phyloP scores from a whole-genome alignment of 257 asterid genomes.

The Solanum sparsipilum region DNA sequence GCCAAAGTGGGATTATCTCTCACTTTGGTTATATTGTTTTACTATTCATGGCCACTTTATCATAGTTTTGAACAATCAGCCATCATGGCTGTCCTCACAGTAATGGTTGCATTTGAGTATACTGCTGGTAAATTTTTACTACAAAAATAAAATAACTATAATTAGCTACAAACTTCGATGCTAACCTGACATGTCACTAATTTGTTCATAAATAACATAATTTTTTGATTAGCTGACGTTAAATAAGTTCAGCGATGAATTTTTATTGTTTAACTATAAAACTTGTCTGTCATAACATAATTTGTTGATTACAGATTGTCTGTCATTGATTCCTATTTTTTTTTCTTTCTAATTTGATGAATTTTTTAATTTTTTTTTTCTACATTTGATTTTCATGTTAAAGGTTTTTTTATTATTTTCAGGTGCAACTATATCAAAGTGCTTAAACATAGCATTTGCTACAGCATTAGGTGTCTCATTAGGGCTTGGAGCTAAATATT shows the following conservation, averaged over 20 bases:
- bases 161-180: neutral
- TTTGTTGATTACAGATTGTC: neutral
- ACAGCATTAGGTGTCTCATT: conserved; percentile 43
- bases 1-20: conserved; percentile 31
- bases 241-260: neutral
- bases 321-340: neutral
- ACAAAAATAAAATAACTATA: neutral
- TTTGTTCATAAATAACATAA: neutral
- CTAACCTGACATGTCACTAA: neutral
- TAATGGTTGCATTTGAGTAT: conserved; percentile 28
- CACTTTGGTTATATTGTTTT: conserved; percentile 15
- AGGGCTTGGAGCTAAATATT: conserved; percentile 48
- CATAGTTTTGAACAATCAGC: conserved; percentile 25
- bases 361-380: neutral
- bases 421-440: conserved; percentile 54
- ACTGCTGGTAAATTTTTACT: conserved; percentile 16
- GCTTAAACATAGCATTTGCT: conserved; percentile 46
- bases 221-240: neutral
- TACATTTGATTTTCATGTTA: neutral
- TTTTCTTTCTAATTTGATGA: neutral
- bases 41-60: conserved; percentile 20
- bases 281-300: neutral
- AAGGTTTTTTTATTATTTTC: neutral
- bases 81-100: conserved; percentile 32
- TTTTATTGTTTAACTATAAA: neutral